Percentiles rank a stretch among this genome's conserved stretches.
phyloP scores from a whole-genome alignment of 768 basidiomycete species.

The Hortiboletus flavorubellus region DNA sequence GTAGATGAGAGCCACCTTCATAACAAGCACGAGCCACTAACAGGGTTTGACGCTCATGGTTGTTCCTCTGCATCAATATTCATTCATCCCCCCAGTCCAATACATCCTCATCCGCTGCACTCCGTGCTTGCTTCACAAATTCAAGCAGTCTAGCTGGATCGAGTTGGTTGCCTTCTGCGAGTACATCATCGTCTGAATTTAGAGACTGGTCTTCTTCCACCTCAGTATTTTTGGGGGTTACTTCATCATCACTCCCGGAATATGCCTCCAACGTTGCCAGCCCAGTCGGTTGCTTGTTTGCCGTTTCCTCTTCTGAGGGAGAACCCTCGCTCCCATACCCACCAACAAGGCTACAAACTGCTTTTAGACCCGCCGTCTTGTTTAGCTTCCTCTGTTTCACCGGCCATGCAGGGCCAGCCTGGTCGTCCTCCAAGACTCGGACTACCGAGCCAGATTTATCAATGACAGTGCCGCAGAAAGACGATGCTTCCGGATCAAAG shows the following conservation, averaged over 20 bases:
- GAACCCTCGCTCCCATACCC: constrained; percentile 56
- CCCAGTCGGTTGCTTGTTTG: constrained; percentile 4
- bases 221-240: background rate
- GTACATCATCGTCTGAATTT: constrained; percentile 16
- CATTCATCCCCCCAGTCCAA: constrained; percentile 33
- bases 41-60: background rate
- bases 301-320: constrained; percentile 26
- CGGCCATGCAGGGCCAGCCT: constrained; percentile 31
- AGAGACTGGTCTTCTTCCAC: constrained; percentile 14
- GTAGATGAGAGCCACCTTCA: background rate
- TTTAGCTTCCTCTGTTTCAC: constrained; percentile 59
- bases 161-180: constrained; percentile 5
- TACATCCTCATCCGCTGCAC: constrained; percentile 26
- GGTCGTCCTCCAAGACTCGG: constrained; percentile 7
- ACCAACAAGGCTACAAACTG: constrained; percentile 55
- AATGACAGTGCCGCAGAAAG: constrained; percentile 58
- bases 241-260: constrained; percentile 20
- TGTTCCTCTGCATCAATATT: constrained; percentile 16
- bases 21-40: background rate
- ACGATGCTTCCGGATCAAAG: constrained; percentile 50
- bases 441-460: constrained; percentile 46
- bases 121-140: constrained; percentile 21
- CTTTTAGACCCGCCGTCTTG: constrained; percentile 46
- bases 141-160: constrained; percentile 23
- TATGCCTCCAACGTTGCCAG: constrained; percentile 25